A percentile compares a stretch with the other conserved stretches of the same genome.
phyloP scores from a whole-genome alignment of 805 yeast genomes.

The Yamadazyma nakazawae region DNA sequence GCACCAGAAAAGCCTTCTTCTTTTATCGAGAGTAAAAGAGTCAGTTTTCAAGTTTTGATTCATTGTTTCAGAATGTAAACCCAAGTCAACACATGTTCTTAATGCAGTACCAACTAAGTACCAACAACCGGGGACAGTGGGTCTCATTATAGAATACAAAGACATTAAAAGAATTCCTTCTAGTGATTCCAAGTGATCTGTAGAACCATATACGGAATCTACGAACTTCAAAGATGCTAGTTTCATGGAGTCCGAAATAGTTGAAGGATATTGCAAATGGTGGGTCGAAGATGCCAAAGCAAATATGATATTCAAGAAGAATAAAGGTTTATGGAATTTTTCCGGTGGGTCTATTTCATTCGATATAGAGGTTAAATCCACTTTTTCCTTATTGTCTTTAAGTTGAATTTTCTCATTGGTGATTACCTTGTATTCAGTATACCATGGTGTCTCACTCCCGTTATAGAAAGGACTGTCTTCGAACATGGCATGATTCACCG shows the following conservation, averaged over 20 bases:
- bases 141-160: constrained; percentile 78
- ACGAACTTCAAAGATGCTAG: constrained; percentile 59
- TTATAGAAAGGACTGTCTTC: constrained; percentile 10
- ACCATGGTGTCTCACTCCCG: constrained; percentile 45
- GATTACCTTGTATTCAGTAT: constrained; percentile 35
- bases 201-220: constrained; percentile 53
- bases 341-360: constrained; percentile 43
- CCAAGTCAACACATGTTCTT: constrained; percentile 78
- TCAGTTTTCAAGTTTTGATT: constrained; percentile 35
- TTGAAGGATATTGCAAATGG: constrained; percentile 62
- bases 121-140: constrained; percentile 92
- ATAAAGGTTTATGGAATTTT: constrained; percentile 52
- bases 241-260: constrained; percentile 67
- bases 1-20: constrained; percentile 85
- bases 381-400: constrained; percentile 8
- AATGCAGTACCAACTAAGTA: constrained; percentile 78
- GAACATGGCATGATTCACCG: constrained; percentile 35
- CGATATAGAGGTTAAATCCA: constrained; percentile 33
- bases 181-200: constrained; percentile 64
- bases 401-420: constrained; percentile 17
- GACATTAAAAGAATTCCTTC: constrained; percentile 71
- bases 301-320: constrained; percentile 70
- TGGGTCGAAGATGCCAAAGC: constrained; percentile 78
- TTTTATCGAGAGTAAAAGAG: constrained; percentile 59
- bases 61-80: constrained; percentile 67